Evolutionary conservation across 2,329 filamentous ascomycete species (phyloP).

Genomic region (Exophiala sp.): DNA sequence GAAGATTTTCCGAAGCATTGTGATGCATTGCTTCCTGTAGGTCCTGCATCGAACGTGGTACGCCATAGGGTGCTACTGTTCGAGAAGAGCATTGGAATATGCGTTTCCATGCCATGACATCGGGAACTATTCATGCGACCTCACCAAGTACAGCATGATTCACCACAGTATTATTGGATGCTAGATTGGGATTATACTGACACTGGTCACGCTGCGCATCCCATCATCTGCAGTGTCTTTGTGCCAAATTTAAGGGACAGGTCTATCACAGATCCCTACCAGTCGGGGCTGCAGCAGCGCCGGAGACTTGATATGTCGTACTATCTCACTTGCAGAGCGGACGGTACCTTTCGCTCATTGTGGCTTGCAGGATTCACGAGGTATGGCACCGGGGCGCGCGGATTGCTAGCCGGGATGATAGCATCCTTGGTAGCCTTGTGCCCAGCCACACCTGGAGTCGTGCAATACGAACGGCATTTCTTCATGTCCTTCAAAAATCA

Average conservation of each 20-base stretch:
- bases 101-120: not conserved
- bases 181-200: not conserved
- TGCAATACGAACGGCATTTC: too few relatives aligned
- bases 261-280: not conserved
- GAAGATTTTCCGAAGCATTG: slow-evolving; percentile 33
- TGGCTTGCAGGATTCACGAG: too few relatives aligned
- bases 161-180: not conserved
- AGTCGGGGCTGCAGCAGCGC: not conserved
- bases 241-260: not conserved
- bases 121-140: not conserved
- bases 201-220: not conserved
- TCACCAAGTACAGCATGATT: too few relatives aligned
- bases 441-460: too few relatives aligned
- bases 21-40: slow-evolving; percentile 28
- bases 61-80: not conserved
- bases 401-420: too few relatives aligned
- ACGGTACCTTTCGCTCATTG: too few relatives aligned
- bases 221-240: not conserved
- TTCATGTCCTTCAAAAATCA: too few relatives aligned
- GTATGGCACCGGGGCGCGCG: too few relatives aligned
- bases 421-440: too few relatives aligned
- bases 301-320: not conserved
- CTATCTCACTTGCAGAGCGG: not conserved
- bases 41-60: not conserved
- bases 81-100: not conserved